Percentiles rank a stretch among this genome's conserved stretches.
Conservation (phyloP, 2,329 filamentous ascomycete species). For the Diaporthe velutina region DNA sequence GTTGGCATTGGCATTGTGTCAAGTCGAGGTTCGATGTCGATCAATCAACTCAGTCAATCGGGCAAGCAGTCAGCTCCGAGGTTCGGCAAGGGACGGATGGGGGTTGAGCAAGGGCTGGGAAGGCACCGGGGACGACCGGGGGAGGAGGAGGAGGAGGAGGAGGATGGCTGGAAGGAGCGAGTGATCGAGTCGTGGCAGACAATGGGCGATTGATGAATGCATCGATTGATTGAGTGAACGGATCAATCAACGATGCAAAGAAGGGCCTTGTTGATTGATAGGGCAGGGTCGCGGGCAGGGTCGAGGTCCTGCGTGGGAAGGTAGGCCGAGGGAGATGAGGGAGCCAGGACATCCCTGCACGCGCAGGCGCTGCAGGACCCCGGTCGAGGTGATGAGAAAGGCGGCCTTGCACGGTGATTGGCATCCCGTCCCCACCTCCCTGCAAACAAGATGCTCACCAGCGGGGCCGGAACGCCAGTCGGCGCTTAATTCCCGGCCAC, state of each 20-base stretch:
- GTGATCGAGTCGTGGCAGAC: slow-evolving; percentile 27
- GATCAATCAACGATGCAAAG: slow-evolving; percentile 12
- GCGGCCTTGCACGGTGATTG: slow-evolving; percentile 21
- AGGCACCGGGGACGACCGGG: neutral
- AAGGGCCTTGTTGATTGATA: slow-evolving; percentile 27
- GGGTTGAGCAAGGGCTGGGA: neutral
- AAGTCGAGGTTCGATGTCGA: neutral
- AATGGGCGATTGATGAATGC: neutral
- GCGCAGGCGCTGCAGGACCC: slow-evolving; percentile 27
- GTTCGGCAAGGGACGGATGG: slow-evolving; percentile 18
- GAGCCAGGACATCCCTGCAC: slow-evolving; percentile 26
- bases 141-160: neutral
- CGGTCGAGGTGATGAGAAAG: slow-evolving; percentile 27
- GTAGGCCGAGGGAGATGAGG: slow-evolving; percentile 17
- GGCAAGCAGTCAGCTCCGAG: neutral
- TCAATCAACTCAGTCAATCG: neutral
- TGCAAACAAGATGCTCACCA: slow-evolving; percentile 31
- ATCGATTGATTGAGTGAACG: slow-evolving; percentile 1
- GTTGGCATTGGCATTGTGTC: slow-evolving; percentile 9
- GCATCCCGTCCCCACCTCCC: slow-evolving; percentile 19
- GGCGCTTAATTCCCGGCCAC: slow-evolving; percentile 31
- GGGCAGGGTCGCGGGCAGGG: neutral
- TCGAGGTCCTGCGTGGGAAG: neutral
- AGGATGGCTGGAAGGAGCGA: neutral
- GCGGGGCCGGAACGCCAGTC: slow-evolving; percentile 31